phyloP scores from a whole-genome alignment of 192 early-diverging fungal species.

The Diversispora eburnea region DNA sequence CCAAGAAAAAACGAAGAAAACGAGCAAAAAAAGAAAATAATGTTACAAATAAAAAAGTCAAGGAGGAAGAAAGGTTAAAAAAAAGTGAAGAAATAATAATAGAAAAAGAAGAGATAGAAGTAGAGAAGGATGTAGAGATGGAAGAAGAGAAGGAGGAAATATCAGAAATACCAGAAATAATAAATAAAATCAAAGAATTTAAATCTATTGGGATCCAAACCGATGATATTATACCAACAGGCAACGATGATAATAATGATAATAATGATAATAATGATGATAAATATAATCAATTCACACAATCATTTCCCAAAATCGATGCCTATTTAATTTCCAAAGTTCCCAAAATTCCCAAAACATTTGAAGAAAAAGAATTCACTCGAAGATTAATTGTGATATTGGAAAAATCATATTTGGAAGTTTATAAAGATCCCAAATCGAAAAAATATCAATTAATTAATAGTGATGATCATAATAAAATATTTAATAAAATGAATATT shows the following conservation, averaged over 20 bases:
- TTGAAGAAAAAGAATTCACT: constrained; percentile 67
- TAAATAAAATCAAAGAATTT: neutral
- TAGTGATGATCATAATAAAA: constrained; percentile 91
- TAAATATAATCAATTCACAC: neutral
- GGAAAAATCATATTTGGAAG: constrained; percentile 84
- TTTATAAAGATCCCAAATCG: constrained; percentile 81
- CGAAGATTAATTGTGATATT: constrained; percentile 92
- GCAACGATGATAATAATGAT: neutral
- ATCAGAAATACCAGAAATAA: too few species aligned
- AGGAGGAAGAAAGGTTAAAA: too few species aligned
- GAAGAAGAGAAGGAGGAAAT: too few species aligned
- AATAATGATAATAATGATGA: neutral
- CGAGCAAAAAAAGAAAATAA: too few species aligned
- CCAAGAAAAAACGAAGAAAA: too few species aligned
- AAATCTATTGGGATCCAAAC: neutral
- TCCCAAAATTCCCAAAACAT: constrained; percentile 78
- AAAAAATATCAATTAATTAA: constrained; percentile 88
- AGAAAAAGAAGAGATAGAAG: too few species aligned
- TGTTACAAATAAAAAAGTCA: too few species aligned
- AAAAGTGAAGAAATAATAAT: too few species aligned
- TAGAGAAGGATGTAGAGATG: too few species aligned
- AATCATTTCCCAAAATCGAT: constrained; percentile 29
- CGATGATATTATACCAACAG: neutral
- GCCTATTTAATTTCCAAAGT: constrained; percentile 58
- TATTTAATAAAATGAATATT: constrained; percentile 79